Evolutionary conservation across 2,329 filamentous ascomycete species (phyloP), one percentile per base, ranked within the genome.

Genomic region (Epichloe baconii): DNA sequence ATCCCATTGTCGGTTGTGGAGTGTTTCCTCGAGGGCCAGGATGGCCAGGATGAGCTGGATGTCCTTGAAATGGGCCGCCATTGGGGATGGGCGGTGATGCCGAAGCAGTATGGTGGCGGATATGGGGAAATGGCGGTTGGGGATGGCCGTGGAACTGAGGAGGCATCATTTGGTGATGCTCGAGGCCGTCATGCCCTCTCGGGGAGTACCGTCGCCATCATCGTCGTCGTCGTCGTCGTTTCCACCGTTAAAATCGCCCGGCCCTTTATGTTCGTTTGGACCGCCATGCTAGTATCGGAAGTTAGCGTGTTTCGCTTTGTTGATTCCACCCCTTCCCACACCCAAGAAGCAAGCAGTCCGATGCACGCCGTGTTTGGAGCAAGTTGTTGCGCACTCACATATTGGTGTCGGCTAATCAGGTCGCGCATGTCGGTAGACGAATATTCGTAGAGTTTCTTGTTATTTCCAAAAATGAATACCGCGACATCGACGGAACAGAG

Each of bases 371-470:
- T 26, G 41, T 31, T 31, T 31, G 8, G 11, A 12, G 10, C 15
- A 38, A 31, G 26, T 31, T 31, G 26, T 23, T 12, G n/a, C 12
- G 8, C 48, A 80, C 88, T 62, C 74, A 96, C 91, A 69, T 90
- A 95, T 80, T 89, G 84, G 65, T 95, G 94, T 66, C 88, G 80
- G 48, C 80, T 79, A 58, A 98, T 82, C 47, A 94, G 86, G 57
- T 96, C 88, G 66, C 85, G 85, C 79, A 98, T 95, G 67, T 96
- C 88, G 60, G 82, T 77, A 17, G 91, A 97, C 12, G 90, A 97
- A 68, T 95, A 98, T 69, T 98, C 89, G 70, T 97, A 96, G 26
- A 98, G 78, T 73, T 97, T 97, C 78, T 97, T 98, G 71, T 98
- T 98, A 71, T 88, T 90, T 57, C 91, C 91, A 65, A 97, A 97